Conservation (phyloP, 2,329 filamentous ascomycete species). For the Gaeumannomyces sp. region DNA sequence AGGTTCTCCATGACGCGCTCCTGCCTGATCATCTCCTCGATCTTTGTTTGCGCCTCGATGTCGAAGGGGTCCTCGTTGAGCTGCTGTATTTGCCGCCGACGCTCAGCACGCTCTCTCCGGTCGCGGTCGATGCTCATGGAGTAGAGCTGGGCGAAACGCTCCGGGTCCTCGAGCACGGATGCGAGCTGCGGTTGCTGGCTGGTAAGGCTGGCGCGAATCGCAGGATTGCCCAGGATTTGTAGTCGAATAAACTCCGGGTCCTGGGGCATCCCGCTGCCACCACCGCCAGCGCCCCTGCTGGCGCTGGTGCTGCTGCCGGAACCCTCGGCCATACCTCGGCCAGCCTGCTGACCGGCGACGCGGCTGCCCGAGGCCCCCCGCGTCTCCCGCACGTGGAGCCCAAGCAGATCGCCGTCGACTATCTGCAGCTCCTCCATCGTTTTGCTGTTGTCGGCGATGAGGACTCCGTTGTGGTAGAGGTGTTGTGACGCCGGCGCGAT, state of each 20-base stretch:
- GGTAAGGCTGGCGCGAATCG: constrained; percentile 63
- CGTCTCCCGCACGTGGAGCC: constrained; percentile 68
- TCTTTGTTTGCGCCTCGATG: constrained; percentile 80
- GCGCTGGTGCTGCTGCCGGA: constrained; percentile 9
- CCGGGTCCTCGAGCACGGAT: constrained; percentile 66
- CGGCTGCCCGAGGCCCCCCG: constrained; percentile 40
- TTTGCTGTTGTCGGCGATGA: constrained; percentile 69
- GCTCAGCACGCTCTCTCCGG: constrained; percentile 65
- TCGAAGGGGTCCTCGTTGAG: constrained; percentile 95
- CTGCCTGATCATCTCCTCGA: constrained; percentile 95
- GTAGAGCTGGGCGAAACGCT: constrained; percentile 69
- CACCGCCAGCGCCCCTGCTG: constrained; percentile 20
- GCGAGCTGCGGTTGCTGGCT: constrained; percentile 71
- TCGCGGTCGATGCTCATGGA: constrained; percentile 63
- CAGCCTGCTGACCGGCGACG: constrained; percentile 24
- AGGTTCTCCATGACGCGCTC: constrained; percentile 92
- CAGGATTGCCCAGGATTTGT: constrained; percentile 74
- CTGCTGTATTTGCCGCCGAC: constrained; percentile 74
- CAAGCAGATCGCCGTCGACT: constrained; percentile 85
- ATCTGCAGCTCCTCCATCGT: constrained; percentile 79
- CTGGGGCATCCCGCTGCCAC: constrained; percentile 23
- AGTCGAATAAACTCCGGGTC: constrained; percentile 79
- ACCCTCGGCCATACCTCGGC: background rate
- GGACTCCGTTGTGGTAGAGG: constrained; percentile 83
- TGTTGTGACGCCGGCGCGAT: constrained; percentile 70